Conservation (phyloP, 768 basidiomycete genomes). For the Termitomyces sp. region DNA sequence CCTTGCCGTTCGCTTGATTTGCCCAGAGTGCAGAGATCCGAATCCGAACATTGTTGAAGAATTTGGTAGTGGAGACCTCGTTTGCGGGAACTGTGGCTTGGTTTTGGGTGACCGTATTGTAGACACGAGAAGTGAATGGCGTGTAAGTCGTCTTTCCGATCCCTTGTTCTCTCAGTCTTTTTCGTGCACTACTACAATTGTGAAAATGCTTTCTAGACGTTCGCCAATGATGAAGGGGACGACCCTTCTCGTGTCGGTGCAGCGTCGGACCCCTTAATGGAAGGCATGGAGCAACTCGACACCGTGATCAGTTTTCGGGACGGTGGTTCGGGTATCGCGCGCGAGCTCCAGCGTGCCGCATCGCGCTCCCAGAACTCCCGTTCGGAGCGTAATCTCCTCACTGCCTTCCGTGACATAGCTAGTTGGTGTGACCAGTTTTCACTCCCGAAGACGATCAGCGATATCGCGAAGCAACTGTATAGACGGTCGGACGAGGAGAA, state of each 20-base stretch:
- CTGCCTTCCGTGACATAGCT: constrained; percentile 88
- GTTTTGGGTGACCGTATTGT: constrained; percentile 96
- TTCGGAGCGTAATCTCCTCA: constrained; percentile 80
- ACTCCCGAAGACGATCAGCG: constrained; percentile 89
- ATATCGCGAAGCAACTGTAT: constrained; percentile 96
- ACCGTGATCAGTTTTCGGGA: constrained; percentile 96
- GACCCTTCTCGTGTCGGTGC: constrained; percentile 99
- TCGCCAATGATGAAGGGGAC: constrained; percentile 99
- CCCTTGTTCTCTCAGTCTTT: constrained; percentile 11
- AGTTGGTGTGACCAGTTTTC: constrained; percentile 96
- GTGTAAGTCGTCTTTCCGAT: constrained; percentile 54
- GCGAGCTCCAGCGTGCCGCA: constrained; percentile 90
- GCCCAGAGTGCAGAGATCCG: constrained; percentile 93
- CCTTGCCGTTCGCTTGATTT: constrained; percentile 85
- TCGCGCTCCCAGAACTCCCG: constrained; percentile 77
- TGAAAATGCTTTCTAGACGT: constrained; percentile 60
- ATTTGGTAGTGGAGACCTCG: constrained; percentile 96
- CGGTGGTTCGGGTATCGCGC: constrained; percentile 89
- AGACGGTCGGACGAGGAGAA: constrained; percentile 97
- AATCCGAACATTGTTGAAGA: constrained; percentile 96
- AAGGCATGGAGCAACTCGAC: constrained; percentile 92
- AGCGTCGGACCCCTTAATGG: constrained; percentile 88
- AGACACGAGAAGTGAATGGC: constrained; percentile 98
- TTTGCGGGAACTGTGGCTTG: constrained; percentile 90
- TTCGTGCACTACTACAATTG: constrained; percentile 15